A percentile compares a stretch with the other conserved stretches of the same genome.
These are phyloP conservation scores for Hypholoma sublateritium DNA, from an alignment of 768 basidiomycete species.

Conservation along the genomic window DNA sequence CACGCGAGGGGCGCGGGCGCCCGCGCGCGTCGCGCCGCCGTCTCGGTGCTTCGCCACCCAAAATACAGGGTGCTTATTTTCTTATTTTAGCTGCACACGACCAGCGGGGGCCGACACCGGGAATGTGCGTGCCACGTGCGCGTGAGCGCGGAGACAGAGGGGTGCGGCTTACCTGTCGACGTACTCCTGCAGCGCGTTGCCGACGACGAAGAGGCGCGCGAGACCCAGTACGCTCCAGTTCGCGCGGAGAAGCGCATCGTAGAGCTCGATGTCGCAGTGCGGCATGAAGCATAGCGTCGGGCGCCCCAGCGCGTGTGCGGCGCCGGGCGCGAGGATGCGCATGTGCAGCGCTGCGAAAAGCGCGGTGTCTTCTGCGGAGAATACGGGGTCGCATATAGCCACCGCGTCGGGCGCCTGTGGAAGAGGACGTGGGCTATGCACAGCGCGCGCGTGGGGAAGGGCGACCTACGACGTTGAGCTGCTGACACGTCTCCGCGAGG, in stretches of 20 bases:
- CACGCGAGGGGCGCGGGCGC: slow-evolving; percentile 5
- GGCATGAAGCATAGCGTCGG: slow-evolving; percentile 78
- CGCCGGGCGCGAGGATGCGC: slow-evolving; percentile 27
- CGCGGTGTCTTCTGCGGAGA: slow-evolving; percentile 57
- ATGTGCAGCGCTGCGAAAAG: slow-evolving; percentile 48
- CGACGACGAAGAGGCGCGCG: slow-evolving; percentile 53
- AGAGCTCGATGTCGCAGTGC: slow-evolving; percentile 72
- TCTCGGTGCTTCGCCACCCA: neutral
- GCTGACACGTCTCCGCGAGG: slow-evolving; percentile 53
- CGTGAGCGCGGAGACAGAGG: neutral
- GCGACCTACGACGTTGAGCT: slow-evolving; percentile 51
- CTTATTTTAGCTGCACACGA: slow-evolving; percentile 1
- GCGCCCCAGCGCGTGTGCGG: slow-evolving; percentile 33
- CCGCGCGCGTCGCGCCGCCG: neutral
- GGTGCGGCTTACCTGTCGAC: slow-evolving; percentile 52
- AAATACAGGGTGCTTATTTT: too few species aligned
- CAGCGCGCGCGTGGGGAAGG: neutral
- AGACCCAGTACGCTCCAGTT: slow-evolving; percentile 57
- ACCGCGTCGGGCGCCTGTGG: slow-evolving; percentile 48
- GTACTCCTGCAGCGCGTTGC: slow-evolving; percentile 68
- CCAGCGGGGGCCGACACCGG: neutral
- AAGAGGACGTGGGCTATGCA: neutral
- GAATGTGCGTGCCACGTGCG: neutral
- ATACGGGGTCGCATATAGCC: slow-evolving; percentile 72
- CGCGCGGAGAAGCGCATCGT: slow-evolving; percentile 60